Percentiles rank a stretch among this genome's conserved stretches.
phyloP scores from a whole-genome alignment of 257 asterid species.

The Nicotiana otophora region DNA sequence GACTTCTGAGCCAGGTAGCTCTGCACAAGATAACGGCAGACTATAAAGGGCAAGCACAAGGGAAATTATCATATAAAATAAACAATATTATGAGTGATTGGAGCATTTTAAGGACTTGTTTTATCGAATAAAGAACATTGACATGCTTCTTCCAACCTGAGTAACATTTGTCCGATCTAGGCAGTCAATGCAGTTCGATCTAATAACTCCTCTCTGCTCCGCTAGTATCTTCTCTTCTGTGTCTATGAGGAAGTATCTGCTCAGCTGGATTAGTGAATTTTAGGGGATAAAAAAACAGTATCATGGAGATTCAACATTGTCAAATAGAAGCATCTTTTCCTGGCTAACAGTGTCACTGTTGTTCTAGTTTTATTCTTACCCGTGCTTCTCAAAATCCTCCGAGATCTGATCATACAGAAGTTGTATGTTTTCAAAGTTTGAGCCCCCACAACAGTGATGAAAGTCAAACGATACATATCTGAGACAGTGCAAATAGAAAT shows the following conservation, averaged over 20 bases:
- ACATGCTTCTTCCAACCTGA: slow-evolving; percentile 56
- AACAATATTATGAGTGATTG: background rate
- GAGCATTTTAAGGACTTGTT: background rate
- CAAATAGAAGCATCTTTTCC: slow-evolving; percentile 21
- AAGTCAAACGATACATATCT: slow-evolving; percentile 91
- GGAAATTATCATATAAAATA: background rate
- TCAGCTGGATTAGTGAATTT: slow-evolving; percentile 77
- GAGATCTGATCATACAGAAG: slow-evolving; percentile 65
- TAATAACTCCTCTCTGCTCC: slow-evolving; percentile 76
- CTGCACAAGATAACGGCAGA: slow-evolving; percentile 38
- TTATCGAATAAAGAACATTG: slow-evolving; percentile 15
- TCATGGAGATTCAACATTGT: slow-evolving; percentile 38
- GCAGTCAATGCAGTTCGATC: slow-evolving; percentile 95
- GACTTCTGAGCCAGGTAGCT: slow-evolving; percentile 85
- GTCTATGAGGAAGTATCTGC: slow-evolving; percentile 91
- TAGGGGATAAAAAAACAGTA: slow-evolving; percentile 33
- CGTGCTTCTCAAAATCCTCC: slow-evolving; percentile 79
- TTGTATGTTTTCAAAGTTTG: slow-evolving; percentile 76
- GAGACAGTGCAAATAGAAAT: slow-evolving; percentile 24
- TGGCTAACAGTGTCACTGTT: slow-evolving; percentile 13
- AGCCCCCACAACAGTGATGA: slow-evolving; percentile 76
- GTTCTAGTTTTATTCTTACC: slow-evolving; percentile 39
- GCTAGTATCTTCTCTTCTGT: slow-evolving; percentile 61
- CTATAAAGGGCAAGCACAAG: background rate
- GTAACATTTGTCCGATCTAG: slow-evolving; percentile 98